phyloP scores from a whole-genome alignment of 2,329 filamentous ascomycete genomes.

The Trichoderma arundinaceum region DNA sequence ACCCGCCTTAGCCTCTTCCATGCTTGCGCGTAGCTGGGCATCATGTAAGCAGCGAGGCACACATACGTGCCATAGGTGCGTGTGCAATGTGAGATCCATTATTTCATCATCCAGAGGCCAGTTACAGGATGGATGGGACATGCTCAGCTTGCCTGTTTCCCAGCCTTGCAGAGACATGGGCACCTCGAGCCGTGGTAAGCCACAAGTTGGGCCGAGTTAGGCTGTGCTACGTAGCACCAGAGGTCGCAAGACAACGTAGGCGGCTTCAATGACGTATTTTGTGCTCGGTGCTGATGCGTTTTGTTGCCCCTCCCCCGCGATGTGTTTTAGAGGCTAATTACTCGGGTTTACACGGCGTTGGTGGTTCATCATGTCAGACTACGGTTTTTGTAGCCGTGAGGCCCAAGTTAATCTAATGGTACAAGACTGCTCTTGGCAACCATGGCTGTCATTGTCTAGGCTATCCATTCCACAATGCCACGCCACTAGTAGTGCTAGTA shows the following conservation, averaged over 20 bases:
- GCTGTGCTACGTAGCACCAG: background rate
- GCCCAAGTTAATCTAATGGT: no score
- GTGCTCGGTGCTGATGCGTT: background rate
- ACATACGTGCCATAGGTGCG: background rate
- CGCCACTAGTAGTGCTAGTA: no score
- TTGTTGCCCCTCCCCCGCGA: background rate
- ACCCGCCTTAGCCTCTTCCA: slow-evolving; percentile 23
- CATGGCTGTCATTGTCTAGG: no score
- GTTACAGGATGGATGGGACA: background rate
- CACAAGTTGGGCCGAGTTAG: background rate
- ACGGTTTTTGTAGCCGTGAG: no score
- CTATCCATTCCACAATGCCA: no score
- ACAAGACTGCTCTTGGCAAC: no score
- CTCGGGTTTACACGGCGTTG: no score
- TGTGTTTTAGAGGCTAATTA: background rate
- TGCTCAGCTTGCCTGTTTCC: no score
- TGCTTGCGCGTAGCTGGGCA: background rate
- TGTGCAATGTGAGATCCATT: background rate
- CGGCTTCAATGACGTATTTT: slow-evolving; percentile 19
- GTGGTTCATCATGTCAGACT: no score
- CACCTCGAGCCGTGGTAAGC: background rate
- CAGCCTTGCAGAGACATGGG: no score
- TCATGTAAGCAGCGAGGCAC: slow-evolving; percentile 20
- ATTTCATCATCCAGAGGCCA: background rate
- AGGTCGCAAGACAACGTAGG: slow-evolving; percentile 4